Evolutionary conservation across 2,329 filamentous ascomycete species (phyloP).

Genomic region (Apiospora saccharicola): DNA sequence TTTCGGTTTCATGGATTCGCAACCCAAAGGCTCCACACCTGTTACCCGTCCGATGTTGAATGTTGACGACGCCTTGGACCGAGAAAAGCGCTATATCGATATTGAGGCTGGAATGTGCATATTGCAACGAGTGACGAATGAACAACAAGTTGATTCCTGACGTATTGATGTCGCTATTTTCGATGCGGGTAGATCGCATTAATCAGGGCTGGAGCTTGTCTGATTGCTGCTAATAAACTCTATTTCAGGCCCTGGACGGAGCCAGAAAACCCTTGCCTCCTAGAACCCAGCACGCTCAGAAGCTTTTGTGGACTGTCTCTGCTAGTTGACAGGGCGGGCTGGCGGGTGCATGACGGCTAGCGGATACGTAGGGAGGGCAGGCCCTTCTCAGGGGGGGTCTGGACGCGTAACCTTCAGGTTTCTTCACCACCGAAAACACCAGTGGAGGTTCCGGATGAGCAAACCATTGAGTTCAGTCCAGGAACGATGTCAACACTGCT

Average conservation of each 20-base stretch:
- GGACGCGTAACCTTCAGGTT: background rate
- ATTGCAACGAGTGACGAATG: background rate
- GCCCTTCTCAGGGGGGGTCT: background rate
- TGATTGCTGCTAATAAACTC: constrained; percentile 21
- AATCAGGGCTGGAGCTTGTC: constrained; percentile 15
- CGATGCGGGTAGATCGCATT: constrained; percentile 15
- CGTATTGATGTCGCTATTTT: constrained; percentile 6
- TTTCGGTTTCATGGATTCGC: background rate
- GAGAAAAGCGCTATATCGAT: background rate
- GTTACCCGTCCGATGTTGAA: background rate
- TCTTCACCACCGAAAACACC: constrained; percentile 4
- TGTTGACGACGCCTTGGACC: background rate
- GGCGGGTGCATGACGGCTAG: background rate
- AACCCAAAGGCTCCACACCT: background rate
- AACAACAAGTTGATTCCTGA: background rate
- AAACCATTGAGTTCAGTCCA: background rate
- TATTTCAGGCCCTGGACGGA: background rate
- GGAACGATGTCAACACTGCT: background rate
- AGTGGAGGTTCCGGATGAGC: background rate
- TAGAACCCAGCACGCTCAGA: background rate
- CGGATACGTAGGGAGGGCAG: background rate
- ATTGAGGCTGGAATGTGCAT: background rate
- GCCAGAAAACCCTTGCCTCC: constrained; percentile 9
- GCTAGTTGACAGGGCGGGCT: background rate
- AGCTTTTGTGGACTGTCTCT: background rate